Evolutionary conservation across 257 asterid species (phyloP).

Genomic region (Anisodus acutangulus): DNA sequence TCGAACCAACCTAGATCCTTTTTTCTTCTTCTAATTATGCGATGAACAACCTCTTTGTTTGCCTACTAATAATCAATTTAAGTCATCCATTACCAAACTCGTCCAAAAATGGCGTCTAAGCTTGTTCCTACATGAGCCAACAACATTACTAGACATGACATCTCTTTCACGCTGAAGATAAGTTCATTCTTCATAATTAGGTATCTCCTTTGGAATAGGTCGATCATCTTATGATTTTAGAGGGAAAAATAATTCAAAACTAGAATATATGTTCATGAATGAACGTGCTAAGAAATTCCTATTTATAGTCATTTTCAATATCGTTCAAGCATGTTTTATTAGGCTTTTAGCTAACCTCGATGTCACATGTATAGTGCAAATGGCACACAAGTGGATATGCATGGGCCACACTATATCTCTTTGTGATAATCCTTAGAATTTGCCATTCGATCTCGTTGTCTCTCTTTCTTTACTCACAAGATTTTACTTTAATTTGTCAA

Average conservation of each 20-base stretch:
- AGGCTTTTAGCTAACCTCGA: background rate
- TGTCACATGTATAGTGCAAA: background rate
- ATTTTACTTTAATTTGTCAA: conserved; percentile 26
- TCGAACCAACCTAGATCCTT: background rate
- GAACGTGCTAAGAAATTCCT: background rate
- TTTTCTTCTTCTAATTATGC: too few relatives aligned
- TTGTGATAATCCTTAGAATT: background rate
- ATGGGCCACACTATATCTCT: background rate
- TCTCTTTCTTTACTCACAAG: conserved; percentile 11
- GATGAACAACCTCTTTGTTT: background rate
- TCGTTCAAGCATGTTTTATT: background rate
- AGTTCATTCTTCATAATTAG: background rate
- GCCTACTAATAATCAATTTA: background rate
- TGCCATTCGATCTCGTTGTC: background rate
- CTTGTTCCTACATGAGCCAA: background rate
- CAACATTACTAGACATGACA: background rate
- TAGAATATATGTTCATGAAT: background rate
- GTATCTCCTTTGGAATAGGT: background rate
- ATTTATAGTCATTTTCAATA: background rate
- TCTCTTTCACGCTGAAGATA: background rate
- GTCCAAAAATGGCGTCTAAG: background rate
- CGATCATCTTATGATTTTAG: background rate
- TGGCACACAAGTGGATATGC: background rate
- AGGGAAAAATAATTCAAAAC: background rate
- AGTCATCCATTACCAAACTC: background rate